phyloP scores from a whole-genome alignment of 2,329 filamentous ascomycete genomes.

The Ophiostoma ulmi region DNA sequence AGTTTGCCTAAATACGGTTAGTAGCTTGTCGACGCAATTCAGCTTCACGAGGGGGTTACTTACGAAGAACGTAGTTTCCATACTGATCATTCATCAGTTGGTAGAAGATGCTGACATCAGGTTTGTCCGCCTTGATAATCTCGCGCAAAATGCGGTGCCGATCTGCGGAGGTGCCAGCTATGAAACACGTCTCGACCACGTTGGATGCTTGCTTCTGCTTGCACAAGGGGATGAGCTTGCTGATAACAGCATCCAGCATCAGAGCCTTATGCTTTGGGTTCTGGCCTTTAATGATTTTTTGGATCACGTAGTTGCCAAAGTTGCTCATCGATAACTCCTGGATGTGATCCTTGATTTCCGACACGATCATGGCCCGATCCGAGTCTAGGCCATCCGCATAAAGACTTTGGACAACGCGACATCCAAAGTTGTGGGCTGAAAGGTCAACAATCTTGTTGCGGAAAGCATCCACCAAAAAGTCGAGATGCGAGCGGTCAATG shows the following conservation, averaged over 20 bases:
- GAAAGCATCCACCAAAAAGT: constrained; percentile 79
- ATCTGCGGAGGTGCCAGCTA: constrained; percentile 63
- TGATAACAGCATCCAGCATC: constrained; percentile 69
- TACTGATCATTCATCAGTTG: constrained; percentile 83
- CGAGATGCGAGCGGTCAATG: constrained; percentile 70
- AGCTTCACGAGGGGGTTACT: constrained; percentile 41
- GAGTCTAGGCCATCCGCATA: constrained; percentile 72
- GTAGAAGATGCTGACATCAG: constrained; percentile 66
- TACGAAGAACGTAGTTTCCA: constrained; percentile 95
- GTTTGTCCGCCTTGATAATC: constrained; percentile 54
- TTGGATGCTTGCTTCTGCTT: constrained; percentile 98
- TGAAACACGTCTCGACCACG: constrained; percentile 89
- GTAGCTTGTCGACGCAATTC: neutral
- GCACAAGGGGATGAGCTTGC: constrained; percentile 67
- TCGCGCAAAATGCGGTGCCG: constrained; percentile 62
- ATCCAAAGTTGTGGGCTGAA: constrained; percentile 77
- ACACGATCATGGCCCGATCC: constrained; percentile 67
- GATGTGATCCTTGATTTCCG: constrained; percentile 71
- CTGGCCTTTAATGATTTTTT: constrained; percentile 82
- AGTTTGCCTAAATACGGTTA: constrained; percentile 63
- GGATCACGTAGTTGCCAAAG: constrained; percentile 94
- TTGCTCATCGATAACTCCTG: constrained; percentile 73
- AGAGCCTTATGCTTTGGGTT: constrained; percentile 63
- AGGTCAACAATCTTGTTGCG: constrained; percentile 67
- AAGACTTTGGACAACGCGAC: constrained; percentile 87